A percentile compares a stretch with the other conserved stretches of the same genome.
Evolutionary conservation across 2,329 filamentous ascomycete genomes (phyloP).

Genomic region (Phyllosticta ampelicida): DNA sequence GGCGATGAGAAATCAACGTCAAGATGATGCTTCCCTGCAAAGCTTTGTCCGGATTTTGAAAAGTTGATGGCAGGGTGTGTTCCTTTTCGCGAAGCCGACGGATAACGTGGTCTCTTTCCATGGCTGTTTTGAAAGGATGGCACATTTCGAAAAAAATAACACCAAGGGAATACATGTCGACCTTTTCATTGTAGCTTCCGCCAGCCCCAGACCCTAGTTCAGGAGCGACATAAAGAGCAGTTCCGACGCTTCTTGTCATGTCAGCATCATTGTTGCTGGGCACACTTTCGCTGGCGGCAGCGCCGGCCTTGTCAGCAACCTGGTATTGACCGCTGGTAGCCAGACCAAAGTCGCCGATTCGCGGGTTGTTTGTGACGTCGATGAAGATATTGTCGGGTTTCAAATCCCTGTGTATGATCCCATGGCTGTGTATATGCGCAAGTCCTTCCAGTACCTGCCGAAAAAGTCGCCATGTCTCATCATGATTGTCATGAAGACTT

Average conservation of each 20-base stretch:
- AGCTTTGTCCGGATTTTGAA: constrained; percentile 56
- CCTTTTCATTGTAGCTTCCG: constrained; percentile 80
- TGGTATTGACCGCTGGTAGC: constrained; percentile 79
- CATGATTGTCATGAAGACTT: constrained; percentile 59
- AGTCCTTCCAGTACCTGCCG: constrained; percentile 85
- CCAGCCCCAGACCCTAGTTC: constrained; percentile 69
- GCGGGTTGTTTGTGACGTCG: constrained; percentile 77
- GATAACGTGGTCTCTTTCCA: constrained; percentile 56
- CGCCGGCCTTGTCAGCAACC: constrained; percentile 41
- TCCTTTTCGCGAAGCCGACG: constrained; percentile 56
- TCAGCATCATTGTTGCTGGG: constrained; percentile 36
- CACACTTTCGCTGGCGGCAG: constrained; percentile 15
- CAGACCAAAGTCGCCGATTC: constrained; percentile 93
- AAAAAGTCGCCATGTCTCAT: constrained; percentile 83
- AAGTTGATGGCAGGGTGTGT: constrained; percentile 61
- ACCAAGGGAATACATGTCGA: constrained; percentile 97
- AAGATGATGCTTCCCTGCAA: constrained; percentile 67
- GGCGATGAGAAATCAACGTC: constrained; percentile 70
- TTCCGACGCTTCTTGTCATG: constrained; percentile 61
- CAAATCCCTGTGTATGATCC: constrained; percentile 89
- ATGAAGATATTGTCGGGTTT: constrained; percentile 99
- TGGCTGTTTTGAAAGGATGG: constrained; percentile 47
- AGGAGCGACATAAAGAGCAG: constrained; percentile 84
- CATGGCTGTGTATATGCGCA: constrained; percentile 77
- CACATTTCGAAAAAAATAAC: constrained; percentile 99